Conservation (phyloP, 768 basidiomycete species). For the Leccinellum albellum region DNA sequence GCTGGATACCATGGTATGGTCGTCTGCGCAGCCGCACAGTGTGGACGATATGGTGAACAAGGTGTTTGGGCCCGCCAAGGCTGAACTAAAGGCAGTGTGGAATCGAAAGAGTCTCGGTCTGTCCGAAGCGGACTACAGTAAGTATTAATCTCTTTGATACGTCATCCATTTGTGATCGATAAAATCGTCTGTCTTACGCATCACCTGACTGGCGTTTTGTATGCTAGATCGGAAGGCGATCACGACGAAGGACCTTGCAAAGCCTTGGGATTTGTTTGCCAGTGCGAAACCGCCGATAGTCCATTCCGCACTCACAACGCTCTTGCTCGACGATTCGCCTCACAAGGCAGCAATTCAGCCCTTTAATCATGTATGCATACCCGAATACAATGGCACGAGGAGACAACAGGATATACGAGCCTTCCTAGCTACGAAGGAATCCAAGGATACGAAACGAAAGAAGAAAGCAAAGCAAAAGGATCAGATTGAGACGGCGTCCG, state of each 20-base stretch:
- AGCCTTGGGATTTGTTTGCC: constrained; percentile 55
- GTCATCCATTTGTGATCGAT: constrained; percentile 13
- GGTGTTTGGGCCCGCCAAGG: constrained; percentile 46
- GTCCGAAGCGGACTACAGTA: constrained; percentile 58
- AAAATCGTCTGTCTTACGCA: not conserved
- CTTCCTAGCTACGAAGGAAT: constrained; percentile 18
- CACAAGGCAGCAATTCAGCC: constrained; percentile 66
- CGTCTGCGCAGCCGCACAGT: constrained; percentile 78
- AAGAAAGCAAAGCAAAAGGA: constrained; percentile 6
- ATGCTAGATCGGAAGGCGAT: constrained; percentile 19
- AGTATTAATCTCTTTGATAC: constrained; percentile 33
- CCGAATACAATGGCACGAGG: constrained; percentile 53
- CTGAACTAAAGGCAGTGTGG: constrained; percentile 63
- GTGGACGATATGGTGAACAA: constrained; percentile 70
- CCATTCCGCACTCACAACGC: constrained; percentile 46
- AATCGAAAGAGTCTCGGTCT: constrained; percentile 76
- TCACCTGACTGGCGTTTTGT: not conserved
- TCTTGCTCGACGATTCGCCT: constrained; percentile 52
- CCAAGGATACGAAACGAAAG: constrained; percentile 6
- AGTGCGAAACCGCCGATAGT: constrained; percentile 5
- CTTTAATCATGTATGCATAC: constrained; percentile 76
- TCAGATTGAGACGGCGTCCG: not conserved
- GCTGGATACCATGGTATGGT: constrained; percentile 89
- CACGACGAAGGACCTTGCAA: constrained; percentile 75
- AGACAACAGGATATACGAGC: constrained; percentile 38